Conservation (phyloP, 768 basidiomycete species). For the Hericium rajendrae region DNA sequence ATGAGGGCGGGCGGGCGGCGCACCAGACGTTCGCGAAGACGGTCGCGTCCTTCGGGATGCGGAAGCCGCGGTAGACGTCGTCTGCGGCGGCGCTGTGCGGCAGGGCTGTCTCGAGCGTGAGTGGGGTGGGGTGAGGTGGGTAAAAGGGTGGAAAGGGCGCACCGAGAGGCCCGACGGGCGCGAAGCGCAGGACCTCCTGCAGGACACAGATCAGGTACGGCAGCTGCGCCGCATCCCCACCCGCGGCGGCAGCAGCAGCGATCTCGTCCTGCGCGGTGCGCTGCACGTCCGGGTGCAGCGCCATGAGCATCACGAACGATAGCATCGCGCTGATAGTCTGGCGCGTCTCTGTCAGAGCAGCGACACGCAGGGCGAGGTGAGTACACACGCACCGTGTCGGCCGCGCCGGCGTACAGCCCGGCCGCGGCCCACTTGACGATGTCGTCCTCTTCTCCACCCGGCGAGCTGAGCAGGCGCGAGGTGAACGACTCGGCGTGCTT, state of each 20-base stretch:
- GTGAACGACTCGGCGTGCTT: neutral
- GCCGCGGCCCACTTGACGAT: constrained; percentile 15
- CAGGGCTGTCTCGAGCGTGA: constrained; percentile 10
- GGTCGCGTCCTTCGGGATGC: constrained; percentile 25
- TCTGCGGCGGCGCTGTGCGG: constrained; percentile 24
- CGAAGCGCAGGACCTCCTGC: constrained; percentile 13
- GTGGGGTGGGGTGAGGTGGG: neutral
- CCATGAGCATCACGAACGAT: constrained; percentile 13
- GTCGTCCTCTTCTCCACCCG: constrained; percentile 11
- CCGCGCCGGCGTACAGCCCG: constrained; percentile 11
- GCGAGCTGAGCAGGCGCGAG: neutral
- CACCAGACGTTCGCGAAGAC: constrained; percentile 27
- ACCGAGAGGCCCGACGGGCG: constrained; percentile 9
- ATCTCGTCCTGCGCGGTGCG: constrained; percentile 8
- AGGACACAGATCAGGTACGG: constrained; percentile 13
- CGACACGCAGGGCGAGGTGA: neutral
- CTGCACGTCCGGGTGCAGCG: constrained; percentile 11
- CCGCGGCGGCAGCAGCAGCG: constrained; percentile 7
- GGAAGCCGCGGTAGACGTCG: constrained; percentile 24
- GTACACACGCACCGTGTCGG: neutral
- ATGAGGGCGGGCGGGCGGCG: neutral
- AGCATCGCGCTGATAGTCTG: constrained; percentile 10
- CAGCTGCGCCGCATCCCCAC: constrained; percentile 6
- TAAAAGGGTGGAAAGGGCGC: neutral
- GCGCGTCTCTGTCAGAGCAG: too few relatives aligned